Evolutionary conservation across 441 rosid species (phyloP).

Genomic region (Aquilaria agallochum): DNA sequence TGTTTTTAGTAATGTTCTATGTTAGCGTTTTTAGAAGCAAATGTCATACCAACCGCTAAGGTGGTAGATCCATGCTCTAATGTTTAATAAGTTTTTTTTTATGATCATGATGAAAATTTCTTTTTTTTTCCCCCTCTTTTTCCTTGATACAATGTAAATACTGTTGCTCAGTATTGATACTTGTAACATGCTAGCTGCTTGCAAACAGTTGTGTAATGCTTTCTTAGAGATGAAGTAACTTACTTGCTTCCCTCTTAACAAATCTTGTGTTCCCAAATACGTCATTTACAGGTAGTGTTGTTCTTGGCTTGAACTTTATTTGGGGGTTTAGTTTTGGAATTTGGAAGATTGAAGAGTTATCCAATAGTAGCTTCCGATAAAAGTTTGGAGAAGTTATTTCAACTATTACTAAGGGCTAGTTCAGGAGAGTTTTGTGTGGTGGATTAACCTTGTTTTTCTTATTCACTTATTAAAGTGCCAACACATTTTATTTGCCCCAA

Average conservation of each 20-base stretch:
- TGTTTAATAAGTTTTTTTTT: constrained; percentile 15
- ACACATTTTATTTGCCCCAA: no score
- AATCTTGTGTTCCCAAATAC: no score
- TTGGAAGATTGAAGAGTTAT: no score
- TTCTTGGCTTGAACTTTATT: no score
- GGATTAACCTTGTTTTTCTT: no score
- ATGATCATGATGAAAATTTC: constrained; percentile 10
- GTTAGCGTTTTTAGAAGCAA: neutral
- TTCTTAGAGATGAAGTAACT: neutral
- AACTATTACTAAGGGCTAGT: no score
- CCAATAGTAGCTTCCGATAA: no score
- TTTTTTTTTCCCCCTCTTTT: neutral
- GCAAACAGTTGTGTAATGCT: constrained; percentile 7
- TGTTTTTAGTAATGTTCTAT: neutral
- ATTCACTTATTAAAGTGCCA: no score
- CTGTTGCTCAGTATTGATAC: neutral
- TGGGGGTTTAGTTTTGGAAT: no score
- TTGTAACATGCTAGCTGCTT: constrained; percentile 15
- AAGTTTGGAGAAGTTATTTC: no score
- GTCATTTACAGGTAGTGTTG: no score
- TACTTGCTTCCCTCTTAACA: neutral
- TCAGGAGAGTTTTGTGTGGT: no score
- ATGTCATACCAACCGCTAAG: neutral
- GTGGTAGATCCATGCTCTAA: neutral
- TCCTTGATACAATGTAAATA: constrained; percentile 15